A percentile compares a stretch with the other conserved stretches of the same genome.
Evolutionary conservation across 75 land plant genomes (phyloP).

Genomic region (Ceratopteris richardii): DNA sequence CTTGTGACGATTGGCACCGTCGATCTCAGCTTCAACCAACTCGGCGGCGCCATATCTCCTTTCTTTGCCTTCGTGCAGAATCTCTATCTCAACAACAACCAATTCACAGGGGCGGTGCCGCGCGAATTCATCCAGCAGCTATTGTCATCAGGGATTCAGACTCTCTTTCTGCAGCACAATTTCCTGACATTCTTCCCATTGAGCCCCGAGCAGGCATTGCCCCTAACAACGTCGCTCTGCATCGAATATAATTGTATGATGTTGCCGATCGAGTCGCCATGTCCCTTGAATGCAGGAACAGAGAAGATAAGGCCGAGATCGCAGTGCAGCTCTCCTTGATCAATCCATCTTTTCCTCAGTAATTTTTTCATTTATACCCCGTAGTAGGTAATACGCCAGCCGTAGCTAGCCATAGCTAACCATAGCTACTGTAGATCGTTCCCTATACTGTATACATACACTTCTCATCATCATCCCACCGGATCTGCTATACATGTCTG

Average conservation of each 20-base stretch:
- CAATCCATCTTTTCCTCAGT: too few species aligned
- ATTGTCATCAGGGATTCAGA: slow-evolving; percentile 37
- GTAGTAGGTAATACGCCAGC: too few species aligned
- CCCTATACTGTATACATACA: too few species aligned
- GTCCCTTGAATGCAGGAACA: slow-evolving; percentile 55
- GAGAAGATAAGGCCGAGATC: slow-evolving; percentile 47
- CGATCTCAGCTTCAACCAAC: slow-evolving; percentile 62
- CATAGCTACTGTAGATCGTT: too few species aligned
- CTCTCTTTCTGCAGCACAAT: slow-evolving; percentile 76
- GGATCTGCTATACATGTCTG: too few species aligned
- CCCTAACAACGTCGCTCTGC: slow-evolving; percentile 49
- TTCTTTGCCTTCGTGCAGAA: slow-evolving; percentile 47
- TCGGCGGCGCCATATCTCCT: slow-evolving; percentile 43
- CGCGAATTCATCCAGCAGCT: slow-evolving; percentile 41
- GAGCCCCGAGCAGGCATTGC: slow-evolving; percentile 34
- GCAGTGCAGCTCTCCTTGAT: too few species aligned
- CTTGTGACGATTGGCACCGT: slow-evolving; percentile 41
- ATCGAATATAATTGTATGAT: slow-evolving; percentile 70
- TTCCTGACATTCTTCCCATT: slow-evolving; percentile 46
- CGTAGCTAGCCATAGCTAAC: too few species aligned
- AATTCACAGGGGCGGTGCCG: slow-evolving; percentile 67
- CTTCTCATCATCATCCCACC: too few species aligned
- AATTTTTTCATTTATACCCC: too few species aligned
- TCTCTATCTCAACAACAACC: slow-evolving; percentile 69
- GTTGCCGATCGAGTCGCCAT: slow-evolving; percentile 55